These are phyloP conservation scores for Trichoderma oligosporum DNA, from an alignment of 2,329 filamentous ascomycete genomes.

Conservation along the genomic window DNA sequence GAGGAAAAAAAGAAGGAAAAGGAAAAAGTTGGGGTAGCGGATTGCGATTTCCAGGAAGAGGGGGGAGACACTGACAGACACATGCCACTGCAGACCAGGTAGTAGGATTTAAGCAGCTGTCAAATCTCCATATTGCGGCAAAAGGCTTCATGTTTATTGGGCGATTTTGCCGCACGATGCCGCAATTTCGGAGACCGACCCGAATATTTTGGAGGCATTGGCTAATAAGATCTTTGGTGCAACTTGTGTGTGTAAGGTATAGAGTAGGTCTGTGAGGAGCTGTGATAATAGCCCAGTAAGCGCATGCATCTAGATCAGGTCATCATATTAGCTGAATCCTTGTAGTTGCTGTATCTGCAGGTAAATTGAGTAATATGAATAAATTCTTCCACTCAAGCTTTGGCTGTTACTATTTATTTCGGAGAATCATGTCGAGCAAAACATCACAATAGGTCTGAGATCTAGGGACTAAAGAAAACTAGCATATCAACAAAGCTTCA, in stretches of 20 bases:
- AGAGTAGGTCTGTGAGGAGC: too few species aligned
- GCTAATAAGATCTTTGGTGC: not conserved
- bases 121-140: not conserved
- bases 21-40: slow-evolving; percentile 13
- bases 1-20: not conserved
- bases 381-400: too few species aligned
- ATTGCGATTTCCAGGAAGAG: not conserved
- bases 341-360: too few species aligned
- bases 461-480: not conserved
- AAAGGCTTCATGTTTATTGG: slow-evolving; percentile 5
- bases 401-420: too few species aligned
- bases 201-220: not conserved
- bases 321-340: too few species aligned
- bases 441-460: not conserved
- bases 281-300: too few species aligned
- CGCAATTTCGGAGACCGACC: slow-evolving; percentile 1
- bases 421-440: too few species aligned
- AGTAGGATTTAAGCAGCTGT: not conserved
- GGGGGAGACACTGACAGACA: too few species aligned
- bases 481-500: not conserved
- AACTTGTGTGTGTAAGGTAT: too few species aligned
- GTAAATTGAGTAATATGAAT: too few species aligned
- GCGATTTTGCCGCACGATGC: slow-evolving; percentile 5
- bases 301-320: too few species aligned
- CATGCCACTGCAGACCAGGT: slow-evolving; percentile 5